These are phyloP conservation scores for Auricularia heimuer DNA, from an alignment of 768 basidiomycete species.

Conservation along the genomic window DNA sequence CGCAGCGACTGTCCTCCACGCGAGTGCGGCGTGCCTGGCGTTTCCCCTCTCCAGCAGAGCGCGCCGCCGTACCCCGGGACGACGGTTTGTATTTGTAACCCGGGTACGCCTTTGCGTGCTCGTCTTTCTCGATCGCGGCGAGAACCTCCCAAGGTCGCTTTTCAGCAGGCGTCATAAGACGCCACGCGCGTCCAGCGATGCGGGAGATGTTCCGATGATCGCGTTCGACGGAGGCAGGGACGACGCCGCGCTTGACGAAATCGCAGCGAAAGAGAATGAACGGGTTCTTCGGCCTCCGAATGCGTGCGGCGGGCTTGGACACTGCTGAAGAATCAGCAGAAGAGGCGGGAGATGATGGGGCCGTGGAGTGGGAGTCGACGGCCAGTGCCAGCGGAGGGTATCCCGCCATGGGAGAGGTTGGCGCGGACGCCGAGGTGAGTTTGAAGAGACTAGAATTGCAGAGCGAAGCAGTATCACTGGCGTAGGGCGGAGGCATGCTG, in stretches of 20 bases:
- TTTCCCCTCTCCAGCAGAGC: background rate
- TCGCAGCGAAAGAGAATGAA: constrained; percentile 76
- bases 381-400: background rate
- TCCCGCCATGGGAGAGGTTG: background rate
- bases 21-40: background rate
- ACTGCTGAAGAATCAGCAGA: background rate
- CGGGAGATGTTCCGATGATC: constrained; percentile 68
- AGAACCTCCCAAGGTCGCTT: constrained; percentile 39
- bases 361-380: background rate
- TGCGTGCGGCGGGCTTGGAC: constrained; percentile 26
- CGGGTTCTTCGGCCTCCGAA: constrained; percentile 65
- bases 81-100: constrained; percentile 53
- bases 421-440: background rate
- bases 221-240: constrained; percentile 44
- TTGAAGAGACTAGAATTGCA: background rate
- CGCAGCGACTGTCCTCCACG: background rate
- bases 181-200: constrained; percentile 64
- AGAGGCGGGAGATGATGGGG: background rate
- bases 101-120: constrained; percentile 49
- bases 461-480: background rate
- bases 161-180: constrained; percentile 36
- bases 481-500: no score
- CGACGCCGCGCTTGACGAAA: constrained; percentile 52
- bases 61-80: background rate
- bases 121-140: constrained; percentile 46